Base-by-base conservation (phyloP, 345 rosid genomes). In the Pelargonium nanum region DNA sequence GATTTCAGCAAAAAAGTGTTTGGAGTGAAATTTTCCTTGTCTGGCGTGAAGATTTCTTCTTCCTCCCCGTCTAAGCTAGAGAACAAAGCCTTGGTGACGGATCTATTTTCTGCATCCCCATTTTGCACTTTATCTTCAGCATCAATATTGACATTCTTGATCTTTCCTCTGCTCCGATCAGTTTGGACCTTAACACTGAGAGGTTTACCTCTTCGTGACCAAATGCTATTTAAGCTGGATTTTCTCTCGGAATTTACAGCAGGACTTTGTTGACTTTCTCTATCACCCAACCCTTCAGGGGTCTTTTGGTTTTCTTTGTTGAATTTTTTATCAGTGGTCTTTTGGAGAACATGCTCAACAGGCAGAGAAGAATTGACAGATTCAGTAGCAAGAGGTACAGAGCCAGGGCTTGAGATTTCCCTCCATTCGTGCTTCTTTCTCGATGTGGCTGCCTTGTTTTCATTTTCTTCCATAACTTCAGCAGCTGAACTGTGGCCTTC, bases 131-230 rank as follows among this genome's bases (percentile, higher is more conserved):
- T 73, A 61, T 68, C 65, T 56, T 69, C 77, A 65, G 68, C 60
- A 62, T 62, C 62, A 21, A 58, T 28, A 24, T 63, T 71, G 55
- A 19, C 57, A n/a, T 68, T 57, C 45, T 48, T 70, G 66, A 58
- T 64, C 62, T 78, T 78, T 69, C 72, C 74, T 56, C 64, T 61
- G 59, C 81, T 78, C 40, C 56, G 77, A 63, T 67, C 77, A 58
- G 91, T 93, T 59, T 69, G 83, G 63, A 85, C 66, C 80, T 76
- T 81, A 76, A 71, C 68, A 61, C 76, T 66, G 65, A 70, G 77
- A 71, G 75, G 78, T 77, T 87, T 87, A 54, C 89, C 91, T 74
- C 89, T 85, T 73, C 91, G 78, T 61, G 93, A 85, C 95, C 91
- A 83, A 67, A 87, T 77, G 71, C 77, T 77, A 19, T 58, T 25